These are phyloP conservation scores for Stentor coeruleus DNA, from an alignment of 73 alveolate species.

Conservation along the genomic window DNA sequence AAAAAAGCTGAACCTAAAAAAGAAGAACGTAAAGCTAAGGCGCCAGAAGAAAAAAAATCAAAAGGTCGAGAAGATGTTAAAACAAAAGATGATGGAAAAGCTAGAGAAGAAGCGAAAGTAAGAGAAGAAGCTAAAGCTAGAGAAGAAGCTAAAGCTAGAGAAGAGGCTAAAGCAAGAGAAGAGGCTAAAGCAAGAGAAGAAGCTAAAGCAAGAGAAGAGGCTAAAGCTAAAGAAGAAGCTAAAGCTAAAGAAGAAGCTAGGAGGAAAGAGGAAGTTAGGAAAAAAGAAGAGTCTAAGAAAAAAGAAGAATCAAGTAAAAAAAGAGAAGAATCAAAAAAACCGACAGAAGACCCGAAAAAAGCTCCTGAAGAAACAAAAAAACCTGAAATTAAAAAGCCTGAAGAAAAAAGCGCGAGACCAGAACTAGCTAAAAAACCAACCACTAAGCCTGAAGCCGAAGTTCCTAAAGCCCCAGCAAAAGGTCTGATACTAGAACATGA, in stretches of 20 bases:
- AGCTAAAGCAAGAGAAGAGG: conserved; percentile 33
- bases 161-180: conserved; percentile 18
- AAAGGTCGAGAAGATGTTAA: no score
- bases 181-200: neutral
- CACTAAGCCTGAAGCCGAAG: no score
- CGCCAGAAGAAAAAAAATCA: conserved; percentile 43
- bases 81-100: no score
- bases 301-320: no score
- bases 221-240: no score
- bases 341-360: conserved; percentile 30
- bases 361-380: conserved; percentile 34
- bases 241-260: conserved; percentile 33
- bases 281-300: conserved; percentile 32
- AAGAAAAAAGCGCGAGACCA: conserved; percentile 26
- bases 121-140: conserved; percentile 26
- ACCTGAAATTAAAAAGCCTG: conserved; percentile 25
- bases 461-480: no score
- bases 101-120: conserved; percentile 31
- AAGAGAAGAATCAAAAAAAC: no score
- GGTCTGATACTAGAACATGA: no score
- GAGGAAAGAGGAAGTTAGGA: conserved; percentile 35
- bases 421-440: no score
- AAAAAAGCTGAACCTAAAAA: neutral
- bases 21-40: neutral
- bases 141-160: no score